Base-by-base conservation (phyloP, 805 yeast genomes). In the Candida mattraensis region DNA sequence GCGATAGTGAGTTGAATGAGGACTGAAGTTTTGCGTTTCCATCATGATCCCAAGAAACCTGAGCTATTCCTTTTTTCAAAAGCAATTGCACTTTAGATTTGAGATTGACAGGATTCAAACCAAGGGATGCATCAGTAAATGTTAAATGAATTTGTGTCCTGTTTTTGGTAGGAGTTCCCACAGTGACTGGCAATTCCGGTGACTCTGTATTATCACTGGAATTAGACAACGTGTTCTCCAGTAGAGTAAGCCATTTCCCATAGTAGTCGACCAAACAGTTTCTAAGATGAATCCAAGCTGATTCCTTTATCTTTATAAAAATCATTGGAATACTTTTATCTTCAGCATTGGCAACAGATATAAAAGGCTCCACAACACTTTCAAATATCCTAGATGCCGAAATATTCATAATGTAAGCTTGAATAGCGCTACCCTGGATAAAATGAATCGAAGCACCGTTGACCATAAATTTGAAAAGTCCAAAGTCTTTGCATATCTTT, bases 101-200 rank as follows among this genome's bases (percentile, higher is more conserved):
- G 12, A 87, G 53, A 35, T 80, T 59, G 7, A 76, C 75, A 0
- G 96, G 95, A 18, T 67, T 71, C 17, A 87, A 51, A 0, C 84
- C 84, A 21, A 87, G 41, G 0, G 76, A 66, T 39, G 82, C 73
- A 40, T 83, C 83, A 9, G 70, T 53, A 16, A 77, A 51, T 1
- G 60, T 51, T 18, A 70, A 39, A 20, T 46, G 54, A 2, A 54
- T n/a, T n/a, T 49, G 50, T 0, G 30, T 17, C 25, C 40, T 50
- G 2, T 31, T 15, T 7, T 16, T 16, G 24, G 9, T 7, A 19
- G 6, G 7, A 10, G 27, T 12, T 10, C 30, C 27, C 24, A 35
- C 26, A 13, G 26, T 3, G 13, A 12, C 20, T 8, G 16, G 29
- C 3, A 18, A 22, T 18, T 11, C 30, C 35, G 18, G 33, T 16